Base-by-base conservation (phyloP, 2,329 filamentous ascomycete genomes). In the Alternaria infectoria region DNA sequence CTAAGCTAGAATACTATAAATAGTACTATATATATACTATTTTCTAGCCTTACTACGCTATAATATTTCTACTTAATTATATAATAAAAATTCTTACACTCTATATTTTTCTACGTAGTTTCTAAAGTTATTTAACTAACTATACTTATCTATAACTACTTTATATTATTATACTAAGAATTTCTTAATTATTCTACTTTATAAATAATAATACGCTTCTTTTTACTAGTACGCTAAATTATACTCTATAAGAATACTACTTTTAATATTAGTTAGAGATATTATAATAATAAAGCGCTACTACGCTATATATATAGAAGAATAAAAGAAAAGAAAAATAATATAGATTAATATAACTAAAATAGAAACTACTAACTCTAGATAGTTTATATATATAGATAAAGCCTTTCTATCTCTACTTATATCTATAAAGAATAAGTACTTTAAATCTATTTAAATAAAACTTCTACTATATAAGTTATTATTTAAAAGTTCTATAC, bases 121-220 rank as follows among this genome's bases (percentile, higher is more conserved):
- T 52, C 23, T 59, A n/a, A 50, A 43, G 32, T 30, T 59, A 59
- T 50, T 50, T 59, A 52, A 51, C 43, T 15, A 59, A 47, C 46
- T 59, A 13, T 40, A 30, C 56, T 59, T 23, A 9, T 19, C 28
- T 26, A 51, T 51, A 40, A 51, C 28, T 44, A 55, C 30, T 2
- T 30, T 51, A 17, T n/a, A 51, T 56, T 50, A 51, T 40, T 28
- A 23, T 28, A 40, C 47, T 17, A 13, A 25, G 21, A 26, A 50
- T 36, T 50, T 25, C 47, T 50, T 19, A 26, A 19, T 59, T 26
- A 44, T 30, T 19, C 30, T 51, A 15, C 56, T 51, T 2, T 21
- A 19, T 50, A 26, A 25, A 25, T 13, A 50, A 26, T 21, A 15
- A 50, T 50, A 21, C 47, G 15, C 47, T 50, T 21, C 13, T 50